A percentile compares a stretch with the other conserved stretches of the same genome.
These are phyloP conservation scores for Daldinia concentrica DNA, from an alignment of 495 filamentous ascomycete species.

Conservation along the genomic window DNA sequence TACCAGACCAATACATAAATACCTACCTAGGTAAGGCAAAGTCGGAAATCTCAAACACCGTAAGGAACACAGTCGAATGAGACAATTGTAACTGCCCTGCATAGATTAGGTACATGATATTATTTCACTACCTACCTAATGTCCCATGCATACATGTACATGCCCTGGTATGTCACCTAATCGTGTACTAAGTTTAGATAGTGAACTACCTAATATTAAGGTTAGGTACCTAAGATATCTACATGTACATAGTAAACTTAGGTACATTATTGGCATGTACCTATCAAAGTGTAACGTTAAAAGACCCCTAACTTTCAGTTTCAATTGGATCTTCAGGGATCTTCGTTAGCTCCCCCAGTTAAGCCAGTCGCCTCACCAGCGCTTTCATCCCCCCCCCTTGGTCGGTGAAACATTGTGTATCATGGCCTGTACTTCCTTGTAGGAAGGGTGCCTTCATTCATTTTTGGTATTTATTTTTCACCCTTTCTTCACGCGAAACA, in stretches of 20 bases:
- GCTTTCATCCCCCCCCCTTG: constrained; percentile 9
- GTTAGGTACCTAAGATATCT: no score
- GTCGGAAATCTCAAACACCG: not conserved
- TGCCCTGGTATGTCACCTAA: not conserved
- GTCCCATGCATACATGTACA: not conserved
- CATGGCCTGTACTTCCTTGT: constrained; percentile 30
- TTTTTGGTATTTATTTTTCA: not conserved
- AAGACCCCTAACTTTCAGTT: constrained; percentile 3
- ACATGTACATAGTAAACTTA: no score
- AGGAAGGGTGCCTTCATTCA: not conserved
- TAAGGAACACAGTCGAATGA: not conserved
- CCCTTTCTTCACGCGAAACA: constrained; percentile 13
- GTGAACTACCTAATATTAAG: not conserved
- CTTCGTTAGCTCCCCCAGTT: constrained; percentile 22
- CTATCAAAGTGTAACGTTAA: constrained; percentile 13
- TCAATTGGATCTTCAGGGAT: constrained; percentile 36
- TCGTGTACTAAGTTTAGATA: not conserved
- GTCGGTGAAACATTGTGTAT: constrained; percentile 37
- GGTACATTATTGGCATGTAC: no score
- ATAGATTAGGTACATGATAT: not conserved
- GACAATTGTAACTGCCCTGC: not conserved
- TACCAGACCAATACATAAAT: no score
- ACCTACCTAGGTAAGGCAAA: no score
- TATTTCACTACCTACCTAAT: no score
- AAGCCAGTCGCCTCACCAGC: constrained; percentile 19